These are phyloP conservation scores for Amoebophrya sp. DNA, from an alignment of 169 alveolate species.

Conservation along the genomic window DNA sequence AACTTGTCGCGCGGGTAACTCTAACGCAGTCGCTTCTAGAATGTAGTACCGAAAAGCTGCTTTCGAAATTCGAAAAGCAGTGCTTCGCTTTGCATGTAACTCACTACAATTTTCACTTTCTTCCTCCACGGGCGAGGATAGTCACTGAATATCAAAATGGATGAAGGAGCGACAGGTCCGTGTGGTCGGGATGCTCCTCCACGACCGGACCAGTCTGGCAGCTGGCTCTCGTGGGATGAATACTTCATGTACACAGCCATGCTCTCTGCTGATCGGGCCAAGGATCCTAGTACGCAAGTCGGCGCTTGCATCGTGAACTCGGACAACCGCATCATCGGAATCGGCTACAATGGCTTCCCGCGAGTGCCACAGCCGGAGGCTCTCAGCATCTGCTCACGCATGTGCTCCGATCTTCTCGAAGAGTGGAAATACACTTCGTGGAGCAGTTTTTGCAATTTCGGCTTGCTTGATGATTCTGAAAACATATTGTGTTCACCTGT, in stretches of 20 bases:
- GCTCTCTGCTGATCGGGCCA: background rate
- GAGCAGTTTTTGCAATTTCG: too few species aligned
- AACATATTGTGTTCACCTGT: too few species aligned
- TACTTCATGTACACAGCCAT: background rate
- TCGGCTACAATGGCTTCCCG: conserved; percentile 11
- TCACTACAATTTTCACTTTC: background rate
- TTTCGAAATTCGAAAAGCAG: background rate
- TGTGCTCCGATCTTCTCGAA: background rate
- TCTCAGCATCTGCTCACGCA: background rate
- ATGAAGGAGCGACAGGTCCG: background rate
- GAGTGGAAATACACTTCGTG: too few species aligned
- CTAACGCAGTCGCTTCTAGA: too few species aligned
- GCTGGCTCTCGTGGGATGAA: background rate
- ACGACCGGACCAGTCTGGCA: too few species aligned
- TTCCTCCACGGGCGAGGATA: background rate
- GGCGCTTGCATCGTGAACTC: conserved; percentile 5
- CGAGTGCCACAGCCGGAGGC: background rate
- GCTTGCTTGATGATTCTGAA: too few species aligned
- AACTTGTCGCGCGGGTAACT: too few species aligned
- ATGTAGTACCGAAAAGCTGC: too few species aligned
- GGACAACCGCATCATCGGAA: conserved; percentile 10
- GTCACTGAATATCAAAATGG: background rate
- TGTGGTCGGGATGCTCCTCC: background rate
- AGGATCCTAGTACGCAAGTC: background rate
- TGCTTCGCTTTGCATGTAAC: background rate